Evolutionary conservation across 1,284 basidiomycete genomes (phyloP), one percentile per base, ranked within the genome.

Genomic region (Pseudozyma pruni): DNA sequence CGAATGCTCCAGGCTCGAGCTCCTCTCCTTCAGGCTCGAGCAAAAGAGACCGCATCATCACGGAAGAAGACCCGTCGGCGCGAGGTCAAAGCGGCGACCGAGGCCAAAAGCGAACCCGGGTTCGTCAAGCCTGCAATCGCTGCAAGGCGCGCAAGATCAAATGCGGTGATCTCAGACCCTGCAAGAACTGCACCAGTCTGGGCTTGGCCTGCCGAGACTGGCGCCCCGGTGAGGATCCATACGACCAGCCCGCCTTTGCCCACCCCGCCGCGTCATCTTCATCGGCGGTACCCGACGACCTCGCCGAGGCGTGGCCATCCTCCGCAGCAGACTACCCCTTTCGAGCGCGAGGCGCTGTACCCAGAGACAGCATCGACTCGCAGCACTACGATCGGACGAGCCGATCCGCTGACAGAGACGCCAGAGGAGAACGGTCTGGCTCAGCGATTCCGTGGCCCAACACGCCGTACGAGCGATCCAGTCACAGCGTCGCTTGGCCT

Each of bases 101-200:
- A 2, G 23, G 46, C 20, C 56, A 54, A n/a, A 72, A 72, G 42
- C 49, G 69, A 14, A 67, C 62, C 17, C 31, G 69, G 9, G 69
- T 72, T 10, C 62, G 69, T 8, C 69, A 72, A 43, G 69, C 69
- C 2, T 72, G 69, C 59, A 72, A 72, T 19, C 63, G 69, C n/a
- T 72, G 69, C 52, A 72, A 72, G 49, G 62, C 69, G 16, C 57
- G 69, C 34, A 72, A 72, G 52, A 72, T 72, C 54, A 72, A 72
- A 35, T 72, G 69, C 33, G 69, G 69, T 27, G 63, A 72, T 25
- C 51, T 67, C 6, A 45, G 69, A 51, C 69, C 69, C 3, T 72
- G 69, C 63, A 61, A 67, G 44, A 66, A 72, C 20, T 72, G 69
- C 55, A 72, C 69, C 40, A 54, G 50, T 10, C 52, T 67, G 43